phyloP scores from a whole-genome alignment of 2,329 filamentous ascomycete genomes.

The Chaetomium strumarium region DNA sequence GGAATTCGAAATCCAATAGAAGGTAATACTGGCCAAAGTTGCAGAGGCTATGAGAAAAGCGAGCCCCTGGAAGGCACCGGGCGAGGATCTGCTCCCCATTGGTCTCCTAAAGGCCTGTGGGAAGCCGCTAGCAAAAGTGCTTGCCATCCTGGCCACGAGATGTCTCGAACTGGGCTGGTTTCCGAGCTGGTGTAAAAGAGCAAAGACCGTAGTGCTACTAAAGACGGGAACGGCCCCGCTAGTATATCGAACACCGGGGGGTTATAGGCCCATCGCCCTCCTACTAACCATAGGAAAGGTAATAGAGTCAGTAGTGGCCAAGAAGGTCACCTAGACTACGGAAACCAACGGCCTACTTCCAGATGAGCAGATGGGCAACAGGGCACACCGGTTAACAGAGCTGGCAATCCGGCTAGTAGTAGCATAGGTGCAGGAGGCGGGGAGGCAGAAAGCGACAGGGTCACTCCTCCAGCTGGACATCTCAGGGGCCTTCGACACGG shows the following conservation, averaged over 20 bases:
- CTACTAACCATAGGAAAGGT: slow-evolving; percentile 5
- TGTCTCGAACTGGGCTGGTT: background rate
- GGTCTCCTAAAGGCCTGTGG: background rate
- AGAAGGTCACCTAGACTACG: background rate
- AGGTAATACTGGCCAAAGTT: too few relatives aligned
- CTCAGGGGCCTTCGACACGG: background rate
- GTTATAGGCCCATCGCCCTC: slow-evolving; percentile 8
- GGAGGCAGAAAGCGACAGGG: background rate
- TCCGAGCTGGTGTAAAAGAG: background rate
- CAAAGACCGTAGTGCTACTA: background rate
- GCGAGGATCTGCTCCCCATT: too few relatives aligned
- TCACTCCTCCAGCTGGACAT: slow-evolving; percentile 1
- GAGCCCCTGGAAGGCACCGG: too few relatives aligned
- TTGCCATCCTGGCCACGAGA: background rate
- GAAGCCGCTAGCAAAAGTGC: background rate
- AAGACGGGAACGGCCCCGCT: background rate
- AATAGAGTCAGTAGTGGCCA: slow-evolving; percentile 3
- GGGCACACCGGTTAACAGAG: slow-evolving; percentile 2
- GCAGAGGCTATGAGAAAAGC: too few relatives aligned
- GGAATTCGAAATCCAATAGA: background rate
- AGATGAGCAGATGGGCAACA: slow-evolving; percentile 2
- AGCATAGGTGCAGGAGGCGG: background rate
- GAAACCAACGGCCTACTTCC: slow-evolving; percentile 1
- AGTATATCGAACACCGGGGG: slow-evolving; percentile 2
- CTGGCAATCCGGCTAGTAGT: slow-evolving; percentile 1